These are phyloP conservation scores for Zalerion maritima DNA, from an alignment of 495 filamentous ascomycete genomes.

Conservation along the genomic window DNA sequence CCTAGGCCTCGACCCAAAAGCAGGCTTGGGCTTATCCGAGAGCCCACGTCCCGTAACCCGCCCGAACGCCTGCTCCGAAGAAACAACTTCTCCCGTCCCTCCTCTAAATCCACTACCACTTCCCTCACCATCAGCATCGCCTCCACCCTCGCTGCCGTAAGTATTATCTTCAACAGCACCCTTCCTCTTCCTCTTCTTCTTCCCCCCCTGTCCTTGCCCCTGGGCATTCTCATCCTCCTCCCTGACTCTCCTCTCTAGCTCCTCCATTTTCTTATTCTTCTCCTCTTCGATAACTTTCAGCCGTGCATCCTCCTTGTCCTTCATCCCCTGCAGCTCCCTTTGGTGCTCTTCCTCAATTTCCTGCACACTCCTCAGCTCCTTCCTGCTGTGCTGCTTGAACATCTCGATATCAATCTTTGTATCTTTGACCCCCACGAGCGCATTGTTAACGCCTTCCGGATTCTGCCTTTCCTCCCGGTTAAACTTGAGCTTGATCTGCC, in stretches of 20 bases:
- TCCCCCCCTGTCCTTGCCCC: slow-evolving; percentile 8
- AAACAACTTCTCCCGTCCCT: too few species aligned
- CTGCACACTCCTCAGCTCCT: slow-evolving; percentile 37
- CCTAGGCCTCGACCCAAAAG: too few species aligned
- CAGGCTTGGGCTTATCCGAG: too few species aligned
- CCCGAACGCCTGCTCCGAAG: too few species aligned
- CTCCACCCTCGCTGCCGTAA: slow-evolving; percentile 11
- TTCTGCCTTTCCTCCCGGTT: slow-evolving; percentile 77
- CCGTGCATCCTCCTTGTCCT: slow-evolving; percentile 27
- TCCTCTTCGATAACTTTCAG: too few species aligned
- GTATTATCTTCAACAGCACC: slow-evolving; percentile 14
- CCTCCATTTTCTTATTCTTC: slow-evolving; percentile 38
- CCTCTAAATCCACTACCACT: slow-evolving; percentile 2
- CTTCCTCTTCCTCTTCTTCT: slow-evolving; percentile 15
- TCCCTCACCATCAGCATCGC: slow-evolving; percentile 9
- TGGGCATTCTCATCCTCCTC: slow-evolving; percentile 25
- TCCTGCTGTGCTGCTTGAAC: slow-evolving; percentile 48
- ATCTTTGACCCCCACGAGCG: slow-evolving; percentile 39
- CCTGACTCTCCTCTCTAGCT: slow-evolving; percentile 31
- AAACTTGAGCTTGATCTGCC: slow-evolving; percentile 84
- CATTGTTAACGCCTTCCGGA: slow-evolving; percentile 49
- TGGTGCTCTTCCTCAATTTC: slow-evolving; percentile 56
- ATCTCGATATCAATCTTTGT: slow-evolving; percentile 47
- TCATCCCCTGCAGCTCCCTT: slow-evolving; percentile 32
- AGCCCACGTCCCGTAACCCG: too few species aligned